These are phyloP conservation scores for Xylaria sp. DNA, from an alignment of 2,329 filamentous ascomycete genomes.

Conservation along the genomic window DNA sequence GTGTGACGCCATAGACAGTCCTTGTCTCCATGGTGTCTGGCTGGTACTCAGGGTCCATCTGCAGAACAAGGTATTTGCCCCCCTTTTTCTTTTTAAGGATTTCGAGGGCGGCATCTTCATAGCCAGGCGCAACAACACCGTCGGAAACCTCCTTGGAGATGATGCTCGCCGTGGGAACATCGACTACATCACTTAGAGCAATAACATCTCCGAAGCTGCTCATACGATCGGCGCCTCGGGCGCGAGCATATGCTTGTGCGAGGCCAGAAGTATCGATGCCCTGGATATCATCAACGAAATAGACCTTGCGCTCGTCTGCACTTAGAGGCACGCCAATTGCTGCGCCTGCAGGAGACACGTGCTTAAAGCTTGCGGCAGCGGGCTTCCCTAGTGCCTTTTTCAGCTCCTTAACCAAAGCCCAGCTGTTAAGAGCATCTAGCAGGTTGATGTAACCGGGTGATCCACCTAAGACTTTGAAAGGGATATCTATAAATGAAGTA, in stretches of 20 bases:
- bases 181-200: constrained; percentile 89
- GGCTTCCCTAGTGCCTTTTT: constrained; percentile 87
- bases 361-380: constrained; percentile 98
- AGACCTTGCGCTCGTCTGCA: constrained; percentile 92
- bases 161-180: constrained; percentile 94
- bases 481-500: constrained; percentile 76
- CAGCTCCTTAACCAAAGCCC: constrained; percentile 96
- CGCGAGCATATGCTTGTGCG: constrained; percentile 95
- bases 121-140: constrained; percentile 92
- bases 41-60: constrained; percentile 90
- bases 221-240: constrained; percentile 96
- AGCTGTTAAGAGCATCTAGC: constrained; percentile 94
- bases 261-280: constrained; percentile 87
- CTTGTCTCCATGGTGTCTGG: constrained; percentile 85
- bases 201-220: constrained; percentile 98
- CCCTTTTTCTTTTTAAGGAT: constrained; percentile 98
- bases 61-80: constrained; percentile 93
- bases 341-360: constrained; percentile 95
- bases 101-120: constrained; percentile 84
- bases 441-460: constrained; percentile 97
- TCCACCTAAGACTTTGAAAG: constrained; percentile 94
- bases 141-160: constrained; percentile 98
- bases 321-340: constrained; percentile 90
- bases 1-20: constrained; percentile 88
- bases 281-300: constrained; percentile 95